Evolutionary conservation across 1,139 yeast species (phyloP), one percentile per base, ranked within the genome.

Genomic region (Scheffersomyces titani): DNA sequence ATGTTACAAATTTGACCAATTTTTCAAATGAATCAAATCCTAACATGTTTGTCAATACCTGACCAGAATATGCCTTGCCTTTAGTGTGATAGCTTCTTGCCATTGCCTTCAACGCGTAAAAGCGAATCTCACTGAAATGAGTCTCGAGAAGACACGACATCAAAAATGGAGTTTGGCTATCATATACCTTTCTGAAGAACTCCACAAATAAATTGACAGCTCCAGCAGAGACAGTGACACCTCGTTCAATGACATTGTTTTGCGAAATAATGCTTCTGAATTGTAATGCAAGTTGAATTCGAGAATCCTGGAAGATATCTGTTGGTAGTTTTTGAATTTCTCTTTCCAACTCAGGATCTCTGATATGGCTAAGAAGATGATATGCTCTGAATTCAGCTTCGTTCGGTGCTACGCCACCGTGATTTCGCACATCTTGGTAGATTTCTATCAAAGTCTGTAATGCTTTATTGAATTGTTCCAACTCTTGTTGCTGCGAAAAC

Each of bases 371-470:
- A 44, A 96, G 68, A 19, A 94, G 74, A 61, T 92, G 89, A 69
- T 93, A 96, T 0, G 97, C 93, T 60, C 98, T 82, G 67, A 96
- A 92, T 69, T 96, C 99, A 0, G 98, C 90, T 72, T 96, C 99
- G 64, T 90, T 89, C 0, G 96, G 92, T 55, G 90, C 84, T 19
- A 59, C 67, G 0, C 91, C 87, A 1, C 92, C 94, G 59, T 83
- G 82, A 48, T 86, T 83, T 51, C 97, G 76, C 9, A 89, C 88
- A 65, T 91, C 97, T 56, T 87, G 86, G 66, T 96, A 96, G 65
- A 92, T 90, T 69, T 96, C 98, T 19, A 91, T 83, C 47, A 96
- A 77, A 0, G 99, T 90, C 67, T 94, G 97, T 50, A 96, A 72
- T 0, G 98, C 91, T 68, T 96, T 96, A 69, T 92, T 92, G 68